Evolutionary conservation across 2,329 filamentous ascomycete species (phyloP).

Genomic region (Sporothrix mexicana): DNA sequence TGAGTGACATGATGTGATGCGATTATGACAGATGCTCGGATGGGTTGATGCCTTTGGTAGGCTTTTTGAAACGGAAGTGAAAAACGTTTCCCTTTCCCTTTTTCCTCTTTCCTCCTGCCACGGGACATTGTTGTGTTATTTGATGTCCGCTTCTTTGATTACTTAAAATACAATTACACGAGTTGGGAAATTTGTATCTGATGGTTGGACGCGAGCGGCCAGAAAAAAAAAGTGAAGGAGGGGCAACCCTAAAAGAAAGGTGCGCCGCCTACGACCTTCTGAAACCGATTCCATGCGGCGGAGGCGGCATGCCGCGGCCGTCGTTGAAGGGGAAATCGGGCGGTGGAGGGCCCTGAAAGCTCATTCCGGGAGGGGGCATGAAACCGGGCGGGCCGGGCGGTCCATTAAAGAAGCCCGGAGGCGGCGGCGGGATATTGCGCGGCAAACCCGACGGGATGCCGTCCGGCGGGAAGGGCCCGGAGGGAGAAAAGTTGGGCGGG

Average conservation of each 20-base stretch:
- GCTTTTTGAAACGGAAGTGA: too few relatives aligned
- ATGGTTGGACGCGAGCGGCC: slow-evolving; percentile 1
- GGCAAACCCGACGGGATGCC: slow-evolving; percentile 55
- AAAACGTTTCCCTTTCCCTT: too few relatives aligned
- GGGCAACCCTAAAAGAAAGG: not conserved
- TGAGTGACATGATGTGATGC: too few relatives aligned
- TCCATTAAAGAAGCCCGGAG: slow-evolving; percentile 61
- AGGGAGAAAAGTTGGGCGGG: slow-evolving; percentile 65
- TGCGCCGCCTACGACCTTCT: slow-evolving; percentile 23
- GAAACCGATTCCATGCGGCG: slow-evolving; percentile 36
- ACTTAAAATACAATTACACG: not conserved
- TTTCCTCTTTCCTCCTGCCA: too few relatives aligned
- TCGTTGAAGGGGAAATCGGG: slow-evolving; percentile 61
- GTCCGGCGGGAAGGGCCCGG: slow-evolving; percentile 53
- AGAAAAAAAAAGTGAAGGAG: not conserved
- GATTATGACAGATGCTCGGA: not conserved
- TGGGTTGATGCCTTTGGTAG: not conserved
- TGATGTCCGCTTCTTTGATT: too few relatives aligned
- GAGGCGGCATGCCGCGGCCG: slow-evolving; percentile 45
- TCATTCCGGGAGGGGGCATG: slow-evolving; percentile 61
- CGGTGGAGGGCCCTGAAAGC: slow-evolving; percentile 60
- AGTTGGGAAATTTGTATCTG: too few relatives aligned
- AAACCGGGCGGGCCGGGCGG: slow-evolving; percentile 52
- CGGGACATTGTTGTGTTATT: too few relatives aligned
- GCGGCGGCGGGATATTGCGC: slow-evolving; percentile 61